A percentile compares a stretch with the other conserved stretches of the same genome.
These are phyloP conservation scores for Mycosphaerella arachidis DNA, from an alignment of 2,329 filamentous ascomycete genomes.

Conservation along the genomic window DNA sequence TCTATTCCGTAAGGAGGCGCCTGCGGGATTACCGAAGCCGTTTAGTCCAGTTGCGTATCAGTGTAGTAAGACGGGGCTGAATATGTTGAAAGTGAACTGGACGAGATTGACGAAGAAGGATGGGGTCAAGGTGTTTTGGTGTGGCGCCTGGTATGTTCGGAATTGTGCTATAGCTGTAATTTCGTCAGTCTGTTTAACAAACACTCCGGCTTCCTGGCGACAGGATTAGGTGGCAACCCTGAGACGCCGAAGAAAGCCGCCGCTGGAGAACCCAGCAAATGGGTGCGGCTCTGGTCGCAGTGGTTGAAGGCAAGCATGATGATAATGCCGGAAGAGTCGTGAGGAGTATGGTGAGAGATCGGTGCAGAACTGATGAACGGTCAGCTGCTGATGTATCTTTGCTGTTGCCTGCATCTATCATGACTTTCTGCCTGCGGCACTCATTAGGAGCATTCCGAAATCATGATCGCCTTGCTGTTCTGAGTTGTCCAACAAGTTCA, in stretches of 20 bases:
- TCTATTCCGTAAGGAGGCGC: not conserved
- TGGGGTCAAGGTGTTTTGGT: constrained; percentile 44
- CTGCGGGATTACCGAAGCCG: constrained; percentile 43
- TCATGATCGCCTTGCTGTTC: too few species aligned
- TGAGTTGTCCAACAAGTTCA: too few species aligned
- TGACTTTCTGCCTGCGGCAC: too few species aligned
- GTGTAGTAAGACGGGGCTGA: constrained; percentile 40
- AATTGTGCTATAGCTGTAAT: not conserved
- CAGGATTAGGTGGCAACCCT: constrained; percentile 32
- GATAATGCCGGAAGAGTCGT: constrained; percentile 24
- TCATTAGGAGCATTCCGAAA: too few species aligned
- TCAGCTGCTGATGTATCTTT: not conserved
- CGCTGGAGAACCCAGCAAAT: constrained; percentile 29
- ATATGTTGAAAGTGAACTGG: constrained; percentile 47
- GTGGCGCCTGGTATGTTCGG: constrained; percentile 29
- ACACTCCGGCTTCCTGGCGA: constrained; percentile 41
- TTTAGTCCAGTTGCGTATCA: constrained; percentile 32
- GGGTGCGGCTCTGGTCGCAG: constrained; percentile 29
- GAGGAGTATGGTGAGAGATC: not conserved
- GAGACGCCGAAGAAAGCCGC: constrained; percentile 28
- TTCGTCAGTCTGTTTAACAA: not conserved
- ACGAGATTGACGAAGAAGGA: constrained; percentile 34
- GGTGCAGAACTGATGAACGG: not conserved
- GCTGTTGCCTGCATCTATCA: too few species aligned
- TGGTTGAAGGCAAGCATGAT: constrained; percentile 34